These are phyloP conservation scores for Pythium brassicae DNA, from an alignment of 352 stramenopile species.

Conservation along the genomic window DNA sequence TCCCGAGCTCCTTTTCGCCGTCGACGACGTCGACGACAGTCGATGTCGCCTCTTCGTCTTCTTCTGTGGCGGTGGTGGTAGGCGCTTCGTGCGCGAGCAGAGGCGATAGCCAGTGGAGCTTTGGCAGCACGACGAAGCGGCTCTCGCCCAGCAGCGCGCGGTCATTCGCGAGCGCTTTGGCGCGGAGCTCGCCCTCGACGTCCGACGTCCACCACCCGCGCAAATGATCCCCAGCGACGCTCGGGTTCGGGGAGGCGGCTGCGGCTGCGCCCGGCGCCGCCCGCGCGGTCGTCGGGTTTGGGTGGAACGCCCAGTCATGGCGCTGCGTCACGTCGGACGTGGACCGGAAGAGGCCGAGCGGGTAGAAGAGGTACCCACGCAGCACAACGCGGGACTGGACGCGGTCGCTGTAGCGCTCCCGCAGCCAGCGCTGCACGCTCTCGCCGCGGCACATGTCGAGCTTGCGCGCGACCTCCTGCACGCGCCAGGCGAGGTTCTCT, in stretches of 20 bases:
- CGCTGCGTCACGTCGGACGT: slow-evolving; percentile 36
- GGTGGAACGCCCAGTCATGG: slow-evolving; percentile 47
- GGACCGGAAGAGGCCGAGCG: slow-evolving; percentile 36
- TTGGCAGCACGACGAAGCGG: slow-evolving; percentile 59
- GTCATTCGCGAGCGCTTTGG: slow-evolving; percentile 34
- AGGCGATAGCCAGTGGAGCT: slow-evolving; percentile 63
- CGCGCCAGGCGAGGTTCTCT: slow-evolving; percentile 70
- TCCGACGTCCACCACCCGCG: slow-evolving; percentile 66
- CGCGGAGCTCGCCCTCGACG: slow-evolving; percentile 32
- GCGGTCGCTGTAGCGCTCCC: slow-evolving; percentile 40
- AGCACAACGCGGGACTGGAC: slow-evolving; percentile 58
- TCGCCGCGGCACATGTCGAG: slow-evolving; percentile 52
- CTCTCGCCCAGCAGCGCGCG: slow-evolving; percentile 21
- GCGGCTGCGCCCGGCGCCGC: neutral
- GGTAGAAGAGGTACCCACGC: slow-evolving; percentile 64
- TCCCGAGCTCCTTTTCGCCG: slow-evolving; percentile 27
- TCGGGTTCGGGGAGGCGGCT: slow-evolving; percentile 8
- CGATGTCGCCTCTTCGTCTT: neutral
- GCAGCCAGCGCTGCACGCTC: slow-evolving; percentile 48
- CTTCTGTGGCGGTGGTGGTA: slow-evolving; percentile 1
- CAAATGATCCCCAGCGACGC: slow-evolving; percentile 42
- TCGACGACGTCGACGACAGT: slow-evolving; percentile 28
- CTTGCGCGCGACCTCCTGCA: slow-evolving; percentile 64
- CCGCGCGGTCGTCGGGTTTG: slow-evolving; percentile 15
- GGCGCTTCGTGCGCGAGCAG: slow-evolving; percentile 31